These are phyloP conservation scores for Arctium minus DNA, from an alignment of 129 eudicot genomes.

Conservation along the genomic window DNA sequence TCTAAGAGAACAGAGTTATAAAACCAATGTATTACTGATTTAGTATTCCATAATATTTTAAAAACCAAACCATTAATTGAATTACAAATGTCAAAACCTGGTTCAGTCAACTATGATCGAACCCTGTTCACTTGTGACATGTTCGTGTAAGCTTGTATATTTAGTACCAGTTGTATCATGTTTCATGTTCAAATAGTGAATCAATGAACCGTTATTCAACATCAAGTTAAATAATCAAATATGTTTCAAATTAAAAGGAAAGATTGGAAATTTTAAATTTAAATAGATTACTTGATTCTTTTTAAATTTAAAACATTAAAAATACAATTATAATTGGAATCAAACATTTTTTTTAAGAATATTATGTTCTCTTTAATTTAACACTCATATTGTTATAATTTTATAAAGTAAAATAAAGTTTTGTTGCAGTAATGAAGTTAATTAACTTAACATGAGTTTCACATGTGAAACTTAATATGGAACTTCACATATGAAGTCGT, in stretches of 20 bases:
- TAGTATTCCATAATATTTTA: background rate
- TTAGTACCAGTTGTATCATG: background rate
- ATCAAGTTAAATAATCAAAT: background rate
- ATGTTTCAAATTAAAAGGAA: background rate
- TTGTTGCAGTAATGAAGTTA: background rate
- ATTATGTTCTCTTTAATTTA: no score
- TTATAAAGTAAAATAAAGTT: background rate
- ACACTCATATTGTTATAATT: background rate
- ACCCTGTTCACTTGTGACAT: background rate
- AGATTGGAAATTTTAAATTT: background rate
- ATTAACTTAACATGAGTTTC: background rate
- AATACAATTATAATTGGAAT: no score
- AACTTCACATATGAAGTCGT: background rate
- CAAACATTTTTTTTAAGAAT: no score
- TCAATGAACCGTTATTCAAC: background rate
- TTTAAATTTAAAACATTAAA: no score
- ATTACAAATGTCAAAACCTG: background rate
- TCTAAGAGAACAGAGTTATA: background rate
- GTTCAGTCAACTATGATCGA: background rate
- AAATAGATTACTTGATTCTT: background rate
- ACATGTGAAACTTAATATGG: background rate
- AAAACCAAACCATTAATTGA: background rate
- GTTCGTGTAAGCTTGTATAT: background rate
- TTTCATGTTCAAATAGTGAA: background rate
- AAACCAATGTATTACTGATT: background rate